Conservation (phyloP, 2,329 filamentous ascomycete species). For the Trichophyton equinum region DNA sequence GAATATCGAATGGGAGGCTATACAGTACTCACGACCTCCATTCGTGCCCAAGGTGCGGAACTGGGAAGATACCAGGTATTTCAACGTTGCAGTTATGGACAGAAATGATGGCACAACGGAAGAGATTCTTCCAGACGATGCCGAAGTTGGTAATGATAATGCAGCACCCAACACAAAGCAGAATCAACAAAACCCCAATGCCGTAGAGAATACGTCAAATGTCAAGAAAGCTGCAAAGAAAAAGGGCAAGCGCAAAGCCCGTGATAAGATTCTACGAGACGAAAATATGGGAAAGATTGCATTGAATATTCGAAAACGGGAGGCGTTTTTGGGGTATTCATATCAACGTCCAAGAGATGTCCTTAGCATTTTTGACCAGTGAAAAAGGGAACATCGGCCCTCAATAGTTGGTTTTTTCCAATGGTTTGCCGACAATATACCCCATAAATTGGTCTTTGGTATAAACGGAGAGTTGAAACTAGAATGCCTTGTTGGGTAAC, state of each 20-base stretch:
- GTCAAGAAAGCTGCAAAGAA: slow-evolving; percentile 31
- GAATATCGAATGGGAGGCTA: slow-evolving; percentile 61
- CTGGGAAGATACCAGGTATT: slow-evolving; percentile 72
- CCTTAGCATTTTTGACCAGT: slow-evolving; percentile 21
- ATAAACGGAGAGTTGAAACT: too few species aligned
- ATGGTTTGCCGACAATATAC: not conserved
- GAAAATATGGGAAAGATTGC: slow-evolving; percentile 50
- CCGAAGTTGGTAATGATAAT: slow-evolving; percentile 3
- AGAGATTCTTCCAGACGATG: not conserved
- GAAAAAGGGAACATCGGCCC: slow-evolving; percentile 20
- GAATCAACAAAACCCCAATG: not conserved
- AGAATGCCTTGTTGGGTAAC: not conserved
- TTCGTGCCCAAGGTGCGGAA: slow-evolving; percentile 62
- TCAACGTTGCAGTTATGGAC: slow-evolving; percentile 40
- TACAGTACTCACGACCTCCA: slow-evolving; percentile 60
- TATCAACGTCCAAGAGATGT: slow-evolving; percentile 46
- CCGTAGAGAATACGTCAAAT: not conserved
- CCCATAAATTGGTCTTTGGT: not conserved
- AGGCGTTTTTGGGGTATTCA: slow-evolving; percentile 80
- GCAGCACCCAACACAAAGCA: not conserved
- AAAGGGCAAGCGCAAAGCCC: slow-evolving; percentile 62
- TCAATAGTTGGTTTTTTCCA: not conserved
- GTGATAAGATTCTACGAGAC: slow-evolving; percentile 78
- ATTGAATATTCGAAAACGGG: slow-evolving; percentile 68
- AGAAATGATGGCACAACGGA: not conserved